phyloP scores from a whole-genome alignment of 1,284 basidiomycete species.

The Phellopilus nigrolimitatus region DNA sequence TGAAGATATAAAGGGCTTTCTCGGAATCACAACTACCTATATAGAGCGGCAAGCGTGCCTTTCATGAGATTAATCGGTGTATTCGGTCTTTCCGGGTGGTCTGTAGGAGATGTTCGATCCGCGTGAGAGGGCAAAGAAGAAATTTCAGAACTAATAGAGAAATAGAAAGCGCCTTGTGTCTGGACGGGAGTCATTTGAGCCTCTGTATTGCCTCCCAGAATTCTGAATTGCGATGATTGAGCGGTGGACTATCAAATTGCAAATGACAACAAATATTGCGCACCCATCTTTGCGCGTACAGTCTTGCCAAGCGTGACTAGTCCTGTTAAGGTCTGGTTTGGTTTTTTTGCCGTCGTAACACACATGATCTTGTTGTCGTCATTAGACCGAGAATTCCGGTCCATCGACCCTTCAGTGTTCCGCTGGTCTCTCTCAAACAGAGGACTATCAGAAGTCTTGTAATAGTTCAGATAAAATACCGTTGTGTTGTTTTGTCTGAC shows the following conservation, averaged over 20 bases:
- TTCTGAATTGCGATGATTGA: conserved; percentile 32
- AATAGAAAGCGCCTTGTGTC: too few relatives aligned
- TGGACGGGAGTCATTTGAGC: conserved; percentile 86
- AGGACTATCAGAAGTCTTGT: too few relatives aligned
- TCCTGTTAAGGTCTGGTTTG: conserved; percentile 72
- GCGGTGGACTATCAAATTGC: conserved; percentile 7
- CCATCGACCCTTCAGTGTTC: too few relatives aligned
- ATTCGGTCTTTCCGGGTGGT: conserved; percentile 87
- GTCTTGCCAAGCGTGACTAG: conserved; percentile 64
- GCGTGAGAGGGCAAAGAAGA: too few relatives aligned
- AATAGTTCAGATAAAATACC: too few relatives aligned
- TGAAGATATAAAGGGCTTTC: conserved; percentile 78
- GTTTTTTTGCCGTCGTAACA: too few relatives aligned
- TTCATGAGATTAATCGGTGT: conserved; percentile 32
- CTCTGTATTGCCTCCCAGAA: conserved; percentile 87
- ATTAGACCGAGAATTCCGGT: too few relatives aligned
- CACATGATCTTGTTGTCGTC: too few relatives aligned
- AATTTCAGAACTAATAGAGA: too few relatives aligned
- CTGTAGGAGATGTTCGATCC: conserved; percentile 88
- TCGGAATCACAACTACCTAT: conserved; percentile 78
- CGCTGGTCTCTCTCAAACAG: too few relatives aligned
- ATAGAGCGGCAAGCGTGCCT: background rate
- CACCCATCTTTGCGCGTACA: conserved; percentile 57
- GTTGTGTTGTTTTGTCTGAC: too few relatives aligned
- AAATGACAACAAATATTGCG: conserved; percentile 26